Conservation (phyloP, 1,284 basidiomycete genomes). For the Fistulina hepatica region DNA sequence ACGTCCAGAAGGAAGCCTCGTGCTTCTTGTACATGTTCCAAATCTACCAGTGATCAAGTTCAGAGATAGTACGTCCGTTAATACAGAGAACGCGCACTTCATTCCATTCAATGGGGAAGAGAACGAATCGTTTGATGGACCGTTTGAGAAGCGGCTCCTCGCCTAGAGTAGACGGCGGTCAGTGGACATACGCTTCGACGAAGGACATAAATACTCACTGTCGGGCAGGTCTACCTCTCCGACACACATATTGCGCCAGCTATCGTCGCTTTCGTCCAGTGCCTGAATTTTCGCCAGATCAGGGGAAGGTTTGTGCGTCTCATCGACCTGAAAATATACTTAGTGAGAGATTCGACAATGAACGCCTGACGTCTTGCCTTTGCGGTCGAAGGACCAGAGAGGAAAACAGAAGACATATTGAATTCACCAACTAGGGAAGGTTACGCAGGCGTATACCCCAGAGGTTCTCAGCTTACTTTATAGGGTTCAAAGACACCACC, state of each 20-base stretch:
- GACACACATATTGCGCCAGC: slow-evolving; percentile 30
- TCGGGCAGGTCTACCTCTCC: slow-evolving; percentile 58
- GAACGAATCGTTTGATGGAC: slow-evolving; percentile 74
- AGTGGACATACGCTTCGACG: slow-evolving; percentile 7
- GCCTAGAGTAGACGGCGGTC: slow-evolving; percentile 26
- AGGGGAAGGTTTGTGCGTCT: too few species aligned
- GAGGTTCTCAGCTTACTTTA: too few species aligned
- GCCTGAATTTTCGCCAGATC: too few species aligned
- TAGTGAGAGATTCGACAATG: too few species aligned
- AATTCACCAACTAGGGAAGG: too few species aligned
- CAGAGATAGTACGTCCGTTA: slow-evolving; percentile 1
- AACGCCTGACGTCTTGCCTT: too few species aligned
- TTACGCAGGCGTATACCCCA: too few species aligned
- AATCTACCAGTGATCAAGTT: slow-evolving; percentile 3
- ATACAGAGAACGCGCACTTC: slow-evolving; percentile 44
- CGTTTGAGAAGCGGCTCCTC: slow-evolving; percentile 80
- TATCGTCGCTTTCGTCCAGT: slow-evolving; percentile 21
- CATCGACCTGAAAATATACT: too few species aligned
- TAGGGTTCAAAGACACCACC: too few species aligned
- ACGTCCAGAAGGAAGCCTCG: slow-evolving; percentile 7
- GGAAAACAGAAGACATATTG: too few species aligned
- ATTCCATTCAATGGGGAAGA: slow-evolving; percentile 91
- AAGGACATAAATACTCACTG: slow-evolving; percentile 36
- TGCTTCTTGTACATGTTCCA: slow-evolving; percentile 8
- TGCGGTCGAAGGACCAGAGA: too few species aligned